phyloP scores from a whole-genome alignment of 2,329 filamentous ascomycete species.

The Penicillium hesseltinei region DNA sequence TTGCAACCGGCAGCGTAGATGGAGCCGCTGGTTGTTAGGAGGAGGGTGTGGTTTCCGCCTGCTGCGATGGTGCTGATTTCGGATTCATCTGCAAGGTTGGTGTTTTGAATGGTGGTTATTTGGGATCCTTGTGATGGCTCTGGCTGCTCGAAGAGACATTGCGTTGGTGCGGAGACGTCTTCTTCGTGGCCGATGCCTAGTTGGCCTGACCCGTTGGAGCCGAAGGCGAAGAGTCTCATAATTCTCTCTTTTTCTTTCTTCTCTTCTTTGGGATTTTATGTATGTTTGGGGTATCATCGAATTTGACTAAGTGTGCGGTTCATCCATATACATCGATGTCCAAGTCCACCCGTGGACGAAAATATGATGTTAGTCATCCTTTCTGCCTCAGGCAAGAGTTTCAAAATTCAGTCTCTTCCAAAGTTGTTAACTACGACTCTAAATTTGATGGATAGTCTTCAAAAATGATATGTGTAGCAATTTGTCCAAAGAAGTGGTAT shows the following conservation, averaged over 20 bases:
- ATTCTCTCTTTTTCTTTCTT: background rate
- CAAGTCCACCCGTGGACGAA: background rate
- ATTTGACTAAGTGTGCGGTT: background rate
- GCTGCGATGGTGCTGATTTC: slow-evolving; percentile 48
- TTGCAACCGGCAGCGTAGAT: slow-evolving; percentile 67
- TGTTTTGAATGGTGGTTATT: background rate
- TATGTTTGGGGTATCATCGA: background rate
- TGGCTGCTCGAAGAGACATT: slow-evolving; percentile 53
- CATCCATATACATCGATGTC: background rate
- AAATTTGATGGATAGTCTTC: background rate
- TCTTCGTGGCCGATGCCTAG: slow-evolving; percentile 69
- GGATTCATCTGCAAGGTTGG: background rate
- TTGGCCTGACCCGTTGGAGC: slow-evolving; percentile 75
- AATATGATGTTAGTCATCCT: background rate
- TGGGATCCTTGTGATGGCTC: slow-evolving; percentile 18
- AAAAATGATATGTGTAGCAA: background rate
- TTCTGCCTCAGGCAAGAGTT: background rate
- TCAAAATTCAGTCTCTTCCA: background rate
- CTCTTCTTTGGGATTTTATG: background rate
- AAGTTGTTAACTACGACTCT: background rate
- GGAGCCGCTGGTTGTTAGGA: slow-evolving; percentile 60
- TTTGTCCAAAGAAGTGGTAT: slow-evolving; percentile 18
- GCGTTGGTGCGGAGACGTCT: slow-evolving; percentile 66
- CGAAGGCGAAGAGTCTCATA: slow-evolving; percentile 63
- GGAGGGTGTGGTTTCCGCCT: slow-evolving; percentile 84